These are phyloP conservation scores for Nicotiana benthamiana DNA, from an alignment of 257 asterid species.

Conservation along the genomic window DNA sequence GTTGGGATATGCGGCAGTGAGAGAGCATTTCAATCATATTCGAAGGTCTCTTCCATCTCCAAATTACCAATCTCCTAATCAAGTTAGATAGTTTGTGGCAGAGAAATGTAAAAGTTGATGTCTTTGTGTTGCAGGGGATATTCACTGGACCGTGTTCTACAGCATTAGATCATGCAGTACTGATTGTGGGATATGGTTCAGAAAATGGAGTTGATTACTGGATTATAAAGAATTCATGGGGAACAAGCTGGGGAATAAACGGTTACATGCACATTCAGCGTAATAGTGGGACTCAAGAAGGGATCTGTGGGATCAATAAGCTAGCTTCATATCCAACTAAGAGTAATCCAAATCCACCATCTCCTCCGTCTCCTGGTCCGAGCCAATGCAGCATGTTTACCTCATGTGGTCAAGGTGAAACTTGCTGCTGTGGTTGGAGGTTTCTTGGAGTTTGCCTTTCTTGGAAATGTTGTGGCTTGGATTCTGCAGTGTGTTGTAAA, in stretches of 20 bases:
- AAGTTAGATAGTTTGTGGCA: neutral
- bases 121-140: conserved; percentile 56
- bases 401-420: conserved; percentile 61
- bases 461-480: conserved; percentile 74
- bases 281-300: conserved; percentile 41
- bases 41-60: conserved; percentile 38
- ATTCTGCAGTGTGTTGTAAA: conserved; percentile 70
- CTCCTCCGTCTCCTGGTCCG: conserved; percentile 67
- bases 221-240: conserved; percentile 96
- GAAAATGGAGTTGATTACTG: conserved; percentile 70
- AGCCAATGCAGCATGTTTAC: conserved; percentile 52
- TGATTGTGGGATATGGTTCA: conserved; percentile 83
- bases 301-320: conserved; percentile 75
- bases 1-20: conserved; percentile 94
- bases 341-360: conserved; percentile 83
- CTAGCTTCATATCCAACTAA: conserved; percentile 87
- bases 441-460: conserved; percentile 66
- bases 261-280: conserved; percentile 77
- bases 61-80: neutral
- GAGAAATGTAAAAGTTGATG: neutral
- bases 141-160: conserved; percentile 89
- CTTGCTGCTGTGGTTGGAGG: conserved; percentile 66
- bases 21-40: conserved; percentile 64
- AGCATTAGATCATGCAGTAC: conserved; percentile 73
- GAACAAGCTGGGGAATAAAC: conserved; percentile 70